Evolutionary conservation across 1,284 basidiomycete species (phyloP).

Genomic region (Puccinia novopanici): DNA sequence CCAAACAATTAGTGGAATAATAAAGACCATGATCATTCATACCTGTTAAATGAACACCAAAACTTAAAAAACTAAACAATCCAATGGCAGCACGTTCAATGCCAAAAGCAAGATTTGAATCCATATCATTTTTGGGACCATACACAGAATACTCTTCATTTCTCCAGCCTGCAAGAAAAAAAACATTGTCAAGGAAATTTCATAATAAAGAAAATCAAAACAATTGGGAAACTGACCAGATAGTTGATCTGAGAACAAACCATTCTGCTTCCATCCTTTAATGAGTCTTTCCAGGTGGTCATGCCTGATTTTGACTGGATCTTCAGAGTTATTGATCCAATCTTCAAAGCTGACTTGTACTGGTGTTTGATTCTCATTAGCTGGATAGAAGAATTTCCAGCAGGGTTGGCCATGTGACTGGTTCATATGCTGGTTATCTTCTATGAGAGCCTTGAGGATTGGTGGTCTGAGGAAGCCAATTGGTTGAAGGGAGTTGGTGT

Average conservation of each 20-base stretch:
- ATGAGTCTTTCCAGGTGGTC: slow-evolving; percentile 59
- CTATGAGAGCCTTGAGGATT: slow-evolving; percentile 28
- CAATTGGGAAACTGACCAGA: slow-evolving; percentile 57
- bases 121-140: slow-evolving; percentile 63
- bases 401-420: slow-evolving; percentile 12
- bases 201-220: neutral
- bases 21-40: too few relatives aligned
- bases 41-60: slow-evolving; percentile 75
- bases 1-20: too few relatives aligned
- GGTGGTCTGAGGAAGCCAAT: slow-evolving; percentile 44
- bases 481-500: slow-evolving; percentile 10
- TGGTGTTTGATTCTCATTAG: neutral
- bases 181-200: neutral
- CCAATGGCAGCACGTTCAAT: slow-evolving; percentile 86
- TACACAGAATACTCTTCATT: slow-evolving; percentile 81
- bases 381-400: slow-evolving; percentile 42
- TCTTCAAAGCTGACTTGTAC: slow-evolving; percentile 62
- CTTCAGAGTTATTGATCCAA: slow-evolving; percentile 68
- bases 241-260: slow-evolving; percentile 59
- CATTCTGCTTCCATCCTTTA: slow-evolving; percentile 58
- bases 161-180: slow-evolving; percentile 68
- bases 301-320: slow-evolving; percentile 56
- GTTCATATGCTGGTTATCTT: slow-evolving; percentile 41
- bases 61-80: slow-evolving; percentile 85
- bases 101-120: slow-evolving; percentile 73